A percentile compares a stretch with the other conserved stretches of the same genome.
These are phyloP conservation scores for Yarrowia galli DNA, from an alignment of 1,139 yeast genomes.

Conservation along the genomic window DNA sequence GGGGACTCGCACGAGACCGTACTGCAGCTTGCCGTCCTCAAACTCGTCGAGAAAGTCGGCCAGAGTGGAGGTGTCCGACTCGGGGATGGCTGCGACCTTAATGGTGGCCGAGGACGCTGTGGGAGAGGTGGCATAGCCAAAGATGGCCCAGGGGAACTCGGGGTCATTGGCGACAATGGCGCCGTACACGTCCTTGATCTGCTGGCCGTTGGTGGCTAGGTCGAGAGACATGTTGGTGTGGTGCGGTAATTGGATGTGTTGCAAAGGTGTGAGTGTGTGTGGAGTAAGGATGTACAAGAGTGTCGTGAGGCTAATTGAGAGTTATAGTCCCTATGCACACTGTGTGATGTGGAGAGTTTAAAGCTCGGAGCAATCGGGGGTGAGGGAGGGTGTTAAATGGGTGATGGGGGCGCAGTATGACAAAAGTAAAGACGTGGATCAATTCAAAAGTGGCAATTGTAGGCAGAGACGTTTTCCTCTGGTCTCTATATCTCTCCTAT, in stretches of 20 bases:
- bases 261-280: neutral
- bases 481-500: neutral
- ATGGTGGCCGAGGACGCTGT: conserved; percentile 50
- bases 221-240: conserved; percentile 46
- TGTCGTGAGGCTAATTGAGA: conserved; percentile 16
- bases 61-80: conserved; percentile 50
- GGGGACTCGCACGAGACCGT: conserved; percentile 84
- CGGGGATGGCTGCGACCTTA: conserved; percentile 47
- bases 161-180: conserved; percentile 55
- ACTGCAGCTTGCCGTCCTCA: conserved; percentile 88
- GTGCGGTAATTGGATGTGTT: conserved; percentile 24
- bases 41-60: conserved; percentile 81
- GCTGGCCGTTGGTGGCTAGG: conserved; percentile 52
- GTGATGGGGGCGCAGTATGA: too few relatives aligned
- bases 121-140: conserved; percentile 52
- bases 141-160: conserved; percentile 54
- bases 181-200: conserved; percentile 53
- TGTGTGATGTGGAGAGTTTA: conserved; percentile 29
- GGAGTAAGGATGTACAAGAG: conserved; percentile 5
- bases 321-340: conserved; percentile 16
- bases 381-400: neutral
- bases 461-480: too few relatives aligned
- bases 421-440: neutral
- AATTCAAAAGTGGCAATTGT: neutral
- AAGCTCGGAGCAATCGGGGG: conserved; percentile 32